Evolutionary conservation across 345 rosid species (phyloP), one percentile per base, ranked within the genome.

Genomic region (Gynandropsis gynandra): DNA sequence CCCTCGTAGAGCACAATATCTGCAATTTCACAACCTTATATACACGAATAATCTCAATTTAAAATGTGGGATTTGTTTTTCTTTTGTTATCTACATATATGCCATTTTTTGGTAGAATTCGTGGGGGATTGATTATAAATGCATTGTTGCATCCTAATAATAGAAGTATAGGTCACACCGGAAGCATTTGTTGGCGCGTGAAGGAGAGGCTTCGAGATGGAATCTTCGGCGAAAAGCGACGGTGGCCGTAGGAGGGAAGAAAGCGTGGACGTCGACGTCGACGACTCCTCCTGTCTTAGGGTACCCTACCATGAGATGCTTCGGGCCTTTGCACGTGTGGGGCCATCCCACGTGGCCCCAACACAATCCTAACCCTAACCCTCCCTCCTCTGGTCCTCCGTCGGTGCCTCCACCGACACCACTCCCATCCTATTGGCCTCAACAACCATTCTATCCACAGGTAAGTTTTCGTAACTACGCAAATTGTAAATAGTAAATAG

Each of bases 331-430:
- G 51, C 86, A 85, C 38, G 98, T 87, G 0, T 92, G 95, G 96
- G 98, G 98, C 33, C 96, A 92, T 65, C 98, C 98, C 10, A 61
- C 72, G 10, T 84, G 98, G 96, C 93, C 98, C 32, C 84, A 80
- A 65, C 87, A 74, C 45, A 56, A 72, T 29, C 14, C 72, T 12
- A 20, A 64, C 10, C 80, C 39, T 62, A 56, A 68, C 0, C 72
- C 66, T 77, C 0, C 73, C 79, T 10, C 69, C 72, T 12, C 79
- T 62, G 41, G 59, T 56, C 73, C 64, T 19, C 57, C 66, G 29
- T 67, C 95, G 74, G 64, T 42, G 13, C 72, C 68, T 29, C 68
- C 70, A 1, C 73, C 64, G 4, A 67, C 72, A 12, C 68, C 71
- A 0, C 66, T 66, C 53, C 70, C 71, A 60, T 58, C 74, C 1